Conservation (phyloP, 1,139 yeast species). For the Debaryomyces robertsiae region DNA sequence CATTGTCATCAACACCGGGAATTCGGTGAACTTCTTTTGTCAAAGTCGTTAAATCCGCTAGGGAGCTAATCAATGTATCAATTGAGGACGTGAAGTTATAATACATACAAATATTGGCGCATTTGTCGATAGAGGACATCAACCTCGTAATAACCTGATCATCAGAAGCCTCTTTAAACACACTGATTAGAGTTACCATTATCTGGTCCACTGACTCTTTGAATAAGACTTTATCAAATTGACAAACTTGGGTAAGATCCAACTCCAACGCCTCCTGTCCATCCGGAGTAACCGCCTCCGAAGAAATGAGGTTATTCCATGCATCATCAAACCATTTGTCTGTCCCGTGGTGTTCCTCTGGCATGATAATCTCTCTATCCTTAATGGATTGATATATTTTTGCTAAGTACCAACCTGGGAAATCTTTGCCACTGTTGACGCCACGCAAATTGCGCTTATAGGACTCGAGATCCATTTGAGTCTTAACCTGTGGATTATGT, state of each 20-base stretch:
- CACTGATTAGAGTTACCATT: constrained; percentile 68
- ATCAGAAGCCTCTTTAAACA: constrained; percentile 86
- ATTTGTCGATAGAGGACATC: constrained; percentile 83
- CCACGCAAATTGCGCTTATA: constrained; percentile 82
- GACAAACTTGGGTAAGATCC: constrained; percentile 30
- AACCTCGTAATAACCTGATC: constrained; percentile 87
- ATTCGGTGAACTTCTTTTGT: constrained; percentile 25
- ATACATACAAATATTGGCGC: constrained; percentile 72
- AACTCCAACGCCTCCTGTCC: constrained; percentile 27
- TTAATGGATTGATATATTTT: constrained; percentile 79
- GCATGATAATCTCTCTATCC: constrained; percentile 92
- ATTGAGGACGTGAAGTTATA: constrained; percentile 59
- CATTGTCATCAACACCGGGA: constrained; percentile 33
- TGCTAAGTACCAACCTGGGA: constrained; percentile 82
- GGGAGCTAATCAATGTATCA: constrained; percentile 63
- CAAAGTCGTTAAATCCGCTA: constrained; percentile 66
- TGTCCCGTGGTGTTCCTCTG: constrained; percentile 91
- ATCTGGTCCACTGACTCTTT: constrained; percentile 61
- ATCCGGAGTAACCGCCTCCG: constrained; percentile 31
- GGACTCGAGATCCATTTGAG: constrained; percentile 85
- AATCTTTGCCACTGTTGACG: constrained; percentile 73
- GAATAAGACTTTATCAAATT: constrained; percentile 73
- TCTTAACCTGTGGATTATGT: constrained; percentile 76
- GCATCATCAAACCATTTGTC: constrained; percentile 90
- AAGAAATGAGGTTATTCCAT: constrained; percentile 82